A percentile compares a stretch with the other conserved stretches of the same genome.
These are phyloP conservation scores for Poterioochromonas sp. DNA, from an alignment of 352 stramenopile genomes.

Conservation along the genomic window DNA sequence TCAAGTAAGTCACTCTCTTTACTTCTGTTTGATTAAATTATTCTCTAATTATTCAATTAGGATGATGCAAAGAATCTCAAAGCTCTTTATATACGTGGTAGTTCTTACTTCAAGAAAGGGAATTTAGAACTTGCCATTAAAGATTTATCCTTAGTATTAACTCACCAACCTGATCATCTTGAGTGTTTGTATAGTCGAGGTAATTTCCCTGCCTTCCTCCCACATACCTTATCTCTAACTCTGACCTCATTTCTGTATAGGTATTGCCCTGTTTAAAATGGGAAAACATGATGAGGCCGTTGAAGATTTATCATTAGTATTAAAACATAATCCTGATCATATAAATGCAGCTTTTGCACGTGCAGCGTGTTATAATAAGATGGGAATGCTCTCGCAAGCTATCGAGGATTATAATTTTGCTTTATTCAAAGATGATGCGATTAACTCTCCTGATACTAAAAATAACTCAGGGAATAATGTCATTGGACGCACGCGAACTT, in stretches of 20 bases:
- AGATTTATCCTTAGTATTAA: conserved; percentile 61
- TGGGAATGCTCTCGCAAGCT: conserved; percentile 43
- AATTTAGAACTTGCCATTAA: conserved; percentile 61
- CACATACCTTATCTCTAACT: neutral
- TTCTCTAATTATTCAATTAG: conserved; percentile 12
- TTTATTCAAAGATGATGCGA: conserved; percentile 57
- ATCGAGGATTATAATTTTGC: conserved; percentile 80
- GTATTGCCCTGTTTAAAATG: conserved; percentile 59
- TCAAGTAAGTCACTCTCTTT: conserved; percentile 40
- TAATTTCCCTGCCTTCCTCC: neutral
- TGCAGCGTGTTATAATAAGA: conserved; percentile 67
- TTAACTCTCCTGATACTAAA: neutral
- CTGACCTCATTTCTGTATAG: conserved; percentile 42
- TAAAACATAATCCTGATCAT: conserved; percentile 68
- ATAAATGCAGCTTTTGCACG: conserved; percentile 71
- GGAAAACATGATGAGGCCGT: conserved; percentile 62
- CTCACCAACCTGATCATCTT: conserved; percentile 65
- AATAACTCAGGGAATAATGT: neutral
- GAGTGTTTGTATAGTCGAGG: conserved; percentile 56
- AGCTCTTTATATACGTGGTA: conserved; percentile 58
- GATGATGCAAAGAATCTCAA: conserved; percentile 53
- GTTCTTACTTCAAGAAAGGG: conserved; percentile 66
- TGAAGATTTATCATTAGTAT: conserved; percentile 58
- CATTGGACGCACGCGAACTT: no score
- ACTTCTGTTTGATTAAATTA: neutral